Evolutionary conservation across 1,284 basidiomycete species (phyloP).

Genomic region (Porogramme epimiltina): DNA sequence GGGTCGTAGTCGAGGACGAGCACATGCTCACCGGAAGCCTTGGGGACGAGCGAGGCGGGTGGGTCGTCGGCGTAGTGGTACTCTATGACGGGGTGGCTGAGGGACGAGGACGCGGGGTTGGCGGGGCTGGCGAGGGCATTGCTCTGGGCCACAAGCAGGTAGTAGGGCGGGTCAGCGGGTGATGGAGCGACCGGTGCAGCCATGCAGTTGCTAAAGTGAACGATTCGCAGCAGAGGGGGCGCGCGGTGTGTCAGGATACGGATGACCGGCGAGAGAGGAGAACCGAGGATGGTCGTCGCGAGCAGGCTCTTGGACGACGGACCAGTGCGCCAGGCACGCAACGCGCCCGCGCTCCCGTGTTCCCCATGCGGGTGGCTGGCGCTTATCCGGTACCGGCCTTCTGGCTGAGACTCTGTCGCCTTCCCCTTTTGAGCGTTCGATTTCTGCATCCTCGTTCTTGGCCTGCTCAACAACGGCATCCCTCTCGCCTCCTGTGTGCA

Average conservation of each 20-base stretch:
- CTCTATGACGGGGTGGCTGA: conserved; percentile 75
- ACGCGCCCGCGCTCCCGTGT: too few species aligned
- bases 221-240: too few species aligned
- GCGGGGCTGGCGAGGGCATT: conserved; percentile 35
- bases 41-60: conserved; percentile 60
- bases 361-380: background rate
- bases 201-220: too few species aligned
- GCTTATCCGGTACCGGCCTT: too few species aligned
- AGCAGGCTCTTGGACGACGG: background rate
- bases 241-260: background rate
- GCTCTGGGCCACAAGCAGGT: conserved; percentile 60
- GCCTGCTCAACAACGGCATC: too few species aligned
- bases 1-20: conserved; percentile 69
- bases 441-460: too few species aligned
- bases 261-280: background rate
- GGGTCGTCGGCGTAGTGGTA: conserved; percentile 81
- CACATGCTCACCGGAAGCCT: conserved; percentile 62
- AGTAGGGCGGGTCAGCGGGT: conserved; percentile 48
- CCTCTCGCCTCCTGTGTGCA: too few species aligned
- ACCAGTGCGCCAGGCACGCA: background rate
- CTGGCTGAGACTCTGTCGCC: too few species aligned
- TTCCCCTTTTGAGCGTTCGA: too few species aligned
- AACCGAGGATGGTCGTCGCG: background rate
- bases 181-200: conserved; percentile 2
- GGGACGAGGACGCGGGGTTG: conserved; percentile 42